phyloP scores from a whole-genome alignment of 2,329 filamentous ascomycete species.

The Kalmusia sp. region DNA sequence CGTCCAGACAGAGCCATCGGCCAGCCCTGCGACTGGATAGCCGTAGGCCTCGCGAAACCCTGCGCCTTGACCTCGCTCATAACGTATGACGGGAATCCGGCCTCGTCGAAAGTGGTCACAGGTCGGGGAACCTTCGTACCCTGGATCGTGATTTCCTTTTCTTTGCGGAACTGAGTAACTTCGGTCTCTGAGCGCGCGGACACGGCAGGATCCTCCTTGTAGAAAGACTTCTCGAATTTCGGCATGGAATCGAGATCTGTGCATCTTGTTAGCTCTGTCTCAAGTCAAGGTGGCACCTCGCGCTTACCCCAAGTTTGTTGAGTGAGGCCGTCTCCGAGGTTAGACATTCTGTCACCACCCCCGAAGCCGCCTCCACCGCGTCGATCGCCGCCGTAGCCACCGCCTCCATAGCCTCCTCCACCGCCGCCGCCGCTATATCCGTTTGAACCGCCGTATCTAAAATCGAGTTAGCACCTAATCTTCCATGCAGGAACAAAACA shows the following conservation, averaged over 20 bases:
- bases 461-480: conserved; percentile 28
- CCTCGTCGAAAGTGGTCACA: conserved; percentile 96
- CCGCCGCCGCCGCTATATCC: conserved; percentile 32
- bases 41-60: conserved; percentile 90
- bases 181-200: conserved; percentile 75
- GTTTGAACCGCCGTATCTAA: conserved; percentile 37
- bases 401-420: conserved; percentile 23
- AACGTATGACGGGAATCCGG: conserved; percentile 94
- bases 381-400: conserved; percentile 23
- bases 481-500: conserved; percentile 15
- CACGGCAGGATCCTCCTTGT: conserved; percentile 91
- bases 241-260: conserved; percentile 78
- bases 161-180: conserved; percentile 85
- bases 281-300: neutral
- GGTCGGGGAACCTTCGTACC: conserved; percentile 87
- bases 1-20: conserved; percentile 98
- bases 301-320: conserved; percentile 85
- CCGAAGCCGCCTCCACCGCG: conserved; percentile 53
- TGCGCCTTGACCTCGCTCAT: conserved; percentile 99
- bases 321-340: conserved; percentile 86
- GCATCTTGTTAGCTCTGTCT: conserved; percentile 30
- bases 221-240: conserved; percentile 99
- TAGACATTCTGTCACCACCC: conserved; percentile 92
- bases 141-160: conserved; percentile 82
- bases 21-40: conserved; percentile 98